These are phyloP conservation scores for Fusarium solani-melongenae DNA, from an alignment of 2,329 filamentous ascomycete genomes.

Conservation along the genomic window DNA sequence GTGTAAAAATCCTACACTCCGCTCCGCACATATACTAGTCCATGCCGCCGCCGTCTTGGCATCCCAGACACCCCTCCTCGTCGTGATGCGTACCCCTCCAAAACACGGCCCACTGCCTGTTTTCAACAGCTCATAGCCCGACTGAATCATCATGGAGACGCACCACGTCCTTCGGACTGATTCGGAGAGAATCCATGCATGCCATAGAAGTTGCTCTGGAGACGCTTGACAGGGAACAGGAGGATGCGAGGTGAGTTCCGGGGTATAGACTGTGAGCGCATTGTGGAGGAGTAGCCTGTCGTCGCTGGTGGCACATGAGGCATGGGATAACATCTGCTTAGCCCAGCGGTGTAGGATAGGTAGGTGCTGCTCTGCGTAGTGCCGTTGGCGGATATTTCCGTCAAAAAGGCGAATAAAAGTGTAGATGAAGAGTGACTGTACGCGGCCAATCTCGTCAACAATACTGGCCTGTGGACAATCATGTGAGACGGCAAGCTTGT, in stretches of 20 bases:
- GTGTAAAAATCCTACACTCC: constrained; percentile 26
- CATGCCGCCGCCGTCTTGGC: constrained; percentile 35
- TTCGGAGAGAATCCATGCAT: constrained; percentile 47
- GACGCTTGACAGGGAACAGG: constrained; percentile 4
- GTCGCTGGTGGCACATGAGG: neutral
- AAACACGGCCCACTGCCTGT: constrained; percentile 19
- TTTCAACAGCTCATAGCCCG: constrained; percentile 28
- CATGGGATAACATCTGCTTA: constrained; percentile 8
- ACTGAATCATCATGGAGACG: constrained; percentile 31
- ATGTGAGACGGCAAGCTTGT: neutral
- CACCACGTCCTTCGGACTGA: constrained; percentile 45
- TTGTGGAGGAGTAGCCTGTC: constrained; percentile 17
- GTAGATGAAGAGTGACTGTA: constrained; percentile 39
- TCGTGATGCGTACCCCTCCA: constrained; percentile 37
- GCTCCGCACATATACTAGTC: constrained; percentile 31
- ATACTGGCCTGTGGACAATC: neutral
- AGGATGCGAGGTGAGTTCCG: neutral
- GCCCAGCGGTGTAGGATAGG: constrained; percentile 30
- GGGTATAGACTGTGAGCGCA: neutral
- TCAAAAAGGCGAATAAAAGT: constrained; percentile 40
- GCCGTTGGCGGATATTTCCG: constrained; percentile 35
- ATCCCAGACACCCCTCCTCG: constrained; percentile 44
- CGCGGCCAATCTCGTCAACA: constrained; percentile 25
- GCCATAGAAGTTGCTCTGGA: constrained; percentile 36
- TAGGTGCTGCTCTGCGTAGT: constrained; percentile 35